Evolutionary conservation across 495 filamentous ascomycete genomes (phyloP).

Genomic region (Pseudevernia furfuracea): DNA sequence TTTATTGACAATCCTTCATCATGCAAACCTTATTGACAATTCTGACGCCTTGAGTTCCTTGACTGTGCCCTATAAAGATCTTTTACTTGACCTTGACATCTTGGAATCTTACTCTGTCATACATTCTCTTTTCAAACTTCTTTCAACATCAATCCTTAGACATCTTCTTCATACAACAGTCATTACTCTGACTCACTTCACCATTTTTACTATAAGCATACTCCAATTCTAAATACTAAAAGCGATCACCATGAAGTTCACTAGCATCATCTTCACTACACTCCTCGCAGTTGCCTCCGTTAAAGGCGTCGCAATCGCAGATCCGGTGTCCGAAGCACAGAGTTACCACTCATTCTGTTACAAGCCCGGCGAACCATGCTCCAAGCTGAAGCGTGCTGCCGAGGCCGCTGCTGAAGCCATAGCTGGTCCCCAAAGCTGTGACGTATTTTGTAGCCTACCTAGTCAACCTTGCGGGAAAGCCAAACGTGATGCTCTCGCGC

Average conservation of each 20-base stretch:
- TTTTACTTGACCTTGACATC: background rate
- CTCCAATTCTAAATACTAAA: constrained; percentile 14
- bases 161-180: constrained; percentile 13
- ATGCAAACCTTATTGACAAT: constrained; percentile 1
- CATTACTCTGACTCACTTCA: constrained; percentile 6
- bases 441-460: constrained; percentile 30
- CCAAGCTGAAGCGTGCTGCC: constrained; percentile 42
- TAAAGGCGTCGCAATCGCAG: constrained; percentile 29
- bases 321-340: background rate
- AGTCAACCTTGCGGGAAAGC: constrained; percentile 42
- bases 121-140: background rate
- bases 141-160: constrained; percentile 14
- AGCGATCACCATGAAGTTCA: constrained; percentile 42
- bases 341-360: constrained; percentile 22
- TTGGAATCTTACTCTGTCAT: background rate
- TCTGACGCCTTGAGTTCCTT: background rate
- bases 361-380: constrained; percentile 38
- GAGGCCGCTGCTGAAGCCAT: constrained; percentile 29
- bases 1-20: constrained; percentile 15
- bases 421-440: constrained; percentile 29
- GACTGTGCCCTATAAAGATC: constrained; percentile 5
- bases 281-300: constrained; percentile 35
- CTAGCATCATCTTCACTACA: constrained; percentile 33
- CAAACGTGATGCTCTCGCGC: constrained; percentile 39
- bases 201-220: constrained; percentile 13